Percentiles rank a stretch among this genome's conserved stretches.
Evolutionary conservation across 2,329 filamentous ascomycete genomes (phyloP).

Genomic region (Fusarium citri): DNA sequence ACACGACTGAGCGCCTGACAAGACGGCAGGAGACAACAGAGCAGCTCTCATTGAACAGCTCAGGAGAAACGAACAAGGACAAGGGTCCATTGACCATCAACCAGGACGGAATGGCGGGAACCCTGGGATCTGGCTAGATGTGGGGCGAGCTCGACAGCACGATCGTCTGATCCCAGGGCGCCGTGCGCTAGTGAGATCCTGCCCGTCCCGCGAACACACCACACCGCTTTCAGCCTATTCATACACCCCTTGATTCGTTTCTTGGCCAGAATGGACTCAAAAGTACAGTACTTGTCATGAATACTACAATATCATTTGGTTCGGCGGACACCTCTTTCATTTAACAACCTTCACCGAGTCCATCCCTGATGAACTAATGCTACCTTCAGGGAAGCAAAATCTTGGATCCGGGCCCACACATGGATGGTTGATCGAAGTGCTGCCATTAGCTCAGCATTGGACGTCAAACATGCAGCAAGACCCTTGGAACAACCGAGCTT

Average conservation of each 20-base stretch:
- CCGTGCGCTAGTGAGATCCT: slow-evolving; percentile 46
- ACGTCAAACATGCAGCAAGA: slow-evolving; percentile 40
- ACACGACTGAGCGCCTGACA: slow-evolving; percentile 26
- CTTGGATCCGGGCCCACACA: slow-evolving; percentile 33
- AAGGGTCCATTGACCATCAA: slow-evolving; percentile 28
- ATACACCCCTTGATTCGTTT: slow-evolving; percentile 28
- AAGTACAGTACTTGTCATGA: background rate
- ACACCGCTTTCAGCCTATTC: slow-evolving; percentile 33
- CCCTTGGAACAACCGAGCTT: slow-evolving; percentile 38
- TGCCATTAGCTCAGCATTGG: slow-evolving; percentile 34
- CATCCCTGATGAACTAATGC: background rate
- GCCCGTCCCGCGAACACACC: slow-evolving; percentile 48
- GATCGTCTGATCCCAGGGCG: slow-evolving; percentile 48
- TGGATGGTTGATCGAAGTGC: slow-evolving; percentile 41
- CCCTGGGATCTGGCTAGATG: slow-evolving; percentile 48
- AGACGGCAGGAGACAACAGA: slow-evolving; percentile 4
- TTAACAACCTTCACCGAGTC: background rate
- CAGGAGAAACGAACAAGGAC: slow-evolving; percentile 39
- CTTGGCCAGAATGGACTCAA: background rate
- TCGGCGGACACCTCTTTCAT: background rate
- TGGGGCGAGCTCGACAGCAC: slow-evolving; percentile 44
- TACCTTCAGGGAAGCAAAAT: slow-evolving; percentile 5
- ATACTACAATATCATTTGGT: background rate
- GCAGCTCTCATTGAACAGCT: slow-evolving; percentile 15
- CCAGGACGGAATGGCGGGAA: slow-evolving; percentile 44